Percentiles rank a stretch among this genome's conserved stretches.
Conservation (phyloP, 352 stramenopile genomes). For the Discostella stelligera region DNA sequence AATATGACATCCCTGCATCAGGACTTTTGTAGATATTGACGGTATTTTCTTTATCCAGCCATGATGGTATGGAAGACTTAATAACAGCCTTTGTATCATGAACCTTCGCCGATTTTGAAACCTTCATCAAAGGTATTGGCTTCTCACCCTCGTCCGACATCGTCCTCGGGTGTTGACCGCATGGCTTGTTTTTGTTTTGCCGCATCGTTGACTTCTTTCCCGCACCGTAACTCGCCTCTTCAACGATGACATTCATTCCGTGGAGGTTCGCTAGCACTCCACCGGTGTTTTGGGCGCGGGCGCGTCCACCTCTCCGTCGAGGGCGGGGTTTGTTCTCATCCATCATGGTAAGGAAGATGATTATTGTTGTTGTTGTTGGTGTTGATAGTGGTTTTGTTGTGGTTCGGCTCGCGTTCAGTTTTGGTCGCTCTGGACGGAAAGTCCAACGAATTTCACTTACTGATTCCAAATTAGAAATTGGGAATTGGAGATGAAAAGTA, state of each 20-base stretch:
- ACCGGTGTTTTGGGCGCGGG: constrained; percentile 34
- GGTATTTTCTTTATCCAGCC: constrained; percentile 15
- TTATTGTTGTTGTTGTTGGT: too few species aligned
- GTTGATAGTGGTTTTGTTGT: too few species aligned
- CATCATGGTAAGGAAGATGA: constrained; percentile 22
- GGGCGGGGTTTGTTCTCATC: constrained; percentile 9
- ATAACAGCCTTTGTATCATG: constrained; percentile 7
- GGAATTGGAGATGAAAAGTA: too few species aligned
- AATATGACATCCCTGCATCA: constrained; percentile 4
- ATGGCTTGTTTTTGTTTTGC: constrained; percentile 1
- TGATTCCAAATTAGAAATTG: too few species aligned
- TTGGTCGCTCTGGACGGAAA: too few species aligned
- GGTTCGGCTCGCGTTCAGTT: background rate
- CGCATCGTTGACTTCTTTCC: constrained; percentile 8
- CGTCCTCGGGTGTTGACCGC: too few species aligned
- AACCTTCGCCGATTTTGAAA: constrained; percentile 9
- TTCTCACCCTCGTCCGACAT: background rate
- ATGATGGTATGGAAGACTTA: constrained; percentile 1
- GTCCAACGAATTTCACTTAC: too few species aligned
- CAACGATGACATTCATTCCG: constrained; percentile 1
- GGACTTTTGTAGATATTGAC: background rate
- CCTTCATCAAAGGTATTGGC: background rate
- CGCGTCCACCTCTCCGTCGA: constrained; percentile 37
- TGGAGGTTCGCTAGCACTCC: constrained; percentile 44
- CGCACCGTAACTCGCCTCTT: constrained; percentile 7